phyloP scores from a whole-genome alignment of 805 yeast species.

The Metschnikowia hibisci region DNA sequence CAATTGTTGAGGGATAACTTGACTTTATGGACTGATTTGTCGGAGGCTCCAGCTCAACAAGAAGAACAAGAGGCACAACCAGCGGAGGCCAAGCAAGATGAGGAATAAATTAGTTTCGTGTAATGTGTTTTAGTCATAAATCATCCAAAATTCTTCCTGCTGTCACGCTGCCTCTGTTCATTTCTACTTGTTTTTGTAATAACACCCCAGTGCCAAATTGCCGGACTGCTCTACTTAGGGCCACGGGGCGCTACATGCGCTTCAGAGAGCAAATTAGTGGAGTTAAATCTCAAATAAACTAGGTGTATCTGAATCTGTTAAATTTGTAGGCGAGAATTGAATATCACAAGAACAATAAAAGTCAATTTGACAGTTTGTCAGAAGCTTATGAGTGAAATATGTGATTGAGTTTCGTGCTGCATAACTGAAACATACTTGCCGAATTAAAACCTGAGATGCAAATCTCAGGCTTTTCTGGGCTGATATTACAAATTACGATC shows the following conservation, averaged over 20 bases:
- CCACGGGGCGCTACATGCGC: neutral
- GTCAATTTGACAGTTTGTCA: too few relatives aligned
- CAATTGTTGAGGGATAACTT: slow-evolving; percentile 97
- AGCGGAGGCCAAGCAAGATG: slow-evolving; percentile 23
- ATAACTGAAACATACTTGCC: too few relatives aligned
- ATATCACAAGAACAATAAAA: too few relatives aligned
- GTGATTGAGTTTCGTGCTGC: too few relatives aligned
- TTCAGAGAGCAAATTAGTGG: neutral
- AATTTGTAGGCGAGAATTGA: neutral
- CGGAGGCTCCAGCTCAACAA: slow-evolving; percentile 58
- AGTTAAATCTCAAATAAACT: slow-evolving; percentile 1
- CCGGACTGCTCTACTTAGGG: neutral
- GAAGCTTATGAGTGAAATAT: too few relatives aligned
- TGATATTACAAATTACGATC: too few relatives aligned
- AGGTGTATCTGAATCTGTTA: slow-evolving; percentile 1
- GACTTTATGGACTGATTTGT: slow-evolving; percentile 97
- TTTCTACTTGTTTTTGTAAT: slow-evolving; percentile 19
- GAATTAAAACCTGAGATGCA: too few relatives aligned
- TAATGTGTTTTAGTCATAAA: slow-evolving; percentile 14
- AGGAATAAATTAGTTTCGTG: slow-evolving; percentile 22
- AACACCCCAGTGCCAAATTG: slow-evolving; percentile 5
- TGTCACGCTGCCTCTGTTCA: slow-evolving; percentile 15
- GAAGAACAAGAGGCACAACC: slow-evolving; percentile 31
- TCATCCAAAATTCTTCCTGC: slow-evolving; percentile 8
- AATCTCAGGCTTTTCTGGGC: too few relatives aligned